These are phyloP conservation scores for Penstemon davidsonii DNA, from an alignment of 257 asterid species.

Conservation along the genomic window DNA sequence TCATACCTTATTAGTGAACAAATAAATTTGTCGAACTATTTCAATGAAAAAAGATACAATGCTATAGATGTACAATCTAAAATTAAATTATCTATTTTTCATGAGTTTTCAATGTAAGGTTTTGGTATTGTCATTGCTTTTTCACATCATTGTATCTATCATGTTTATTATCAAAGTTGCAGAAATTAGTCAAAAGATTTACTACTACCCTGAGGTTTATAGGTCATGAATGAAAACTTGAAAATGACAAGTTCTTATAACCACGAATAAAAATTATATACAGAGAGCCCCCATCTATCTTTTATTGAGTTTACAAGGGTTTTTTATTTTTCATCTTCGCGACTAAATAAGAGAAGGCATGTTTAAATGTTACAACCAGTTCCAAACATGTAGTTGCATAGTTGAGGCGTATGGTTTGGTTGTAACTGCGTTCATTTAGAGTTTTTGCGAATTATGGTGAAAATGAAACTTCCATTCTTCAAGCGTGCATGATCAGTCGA, in stretches of 20 bases:
- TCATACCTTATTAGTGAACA: too few species aligned
- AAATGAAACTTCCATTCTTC: not conserved
- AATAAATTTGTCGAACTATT: too few species aligned
- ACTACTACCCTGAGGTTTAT: not conserved
- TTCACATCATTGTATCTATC: too few species aligned
- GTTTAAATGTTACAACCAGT: not conserved
- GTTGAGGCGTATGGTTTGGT: not conserved
- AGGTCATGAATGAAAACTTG: not conserved
- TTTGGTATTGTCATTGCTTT: too few species aligned
- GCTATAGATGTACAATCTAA: too few species aligned
- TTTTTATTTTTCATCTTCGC: not conserved
- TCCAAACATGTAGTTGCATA: not conserved
- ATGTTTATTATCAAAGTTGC: too few species aligned
- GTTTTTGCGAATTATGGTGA: not conserved
- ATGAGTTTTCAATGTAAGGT: too few species aligned
- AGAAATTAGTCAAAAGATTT: too few species aligned
- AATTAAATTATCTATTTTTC: too few species aligned
- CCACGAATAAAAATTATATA: not conserved
- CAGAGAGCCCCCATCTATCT: not conserved
- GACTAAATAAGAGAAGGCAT: not conserved
- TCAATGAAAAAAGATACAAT: too few species aligned
- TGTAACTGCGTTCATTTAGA: not conserved
- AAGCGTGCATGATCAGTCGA: conserved; percentile 42
- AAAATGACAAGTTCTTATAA: not conserved
- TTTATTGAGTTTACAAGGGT: not conserved